phyloP scores from a whole-genome alignment of 2,329 filamentous ascomycete genomes.

The Sclerotinia trifoliorum region DNA sequence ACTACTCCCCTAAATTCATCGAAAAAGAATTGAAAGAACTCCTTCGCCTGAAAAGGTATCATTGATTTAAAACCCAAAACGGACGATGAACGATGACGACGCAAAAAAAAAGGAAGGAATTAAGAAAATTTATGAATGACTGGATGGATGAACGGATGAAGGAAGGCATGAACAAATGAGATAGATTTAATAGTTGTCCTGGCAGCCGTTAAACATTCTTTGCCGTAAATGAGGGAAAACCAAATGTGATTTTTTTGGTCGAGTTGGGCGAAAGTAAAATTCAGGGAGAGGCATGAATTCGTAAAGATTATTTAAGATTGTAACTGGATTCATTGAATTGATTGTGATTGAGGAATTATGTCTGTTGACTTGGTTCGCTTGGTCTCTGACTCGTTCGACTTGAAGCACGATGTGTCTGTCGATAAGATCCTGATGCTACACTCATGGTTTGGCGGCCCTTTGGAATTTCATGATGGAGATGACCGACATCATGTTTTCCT shows the following conservation, averaged over 20 bases:
- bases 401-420: slow-evolving; percentile 20
- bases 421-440: slow-evolving; percentile 28
- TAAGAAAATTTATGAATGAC: slow-evolving; percentile 3
- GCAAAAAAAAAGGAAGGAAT: background rate
- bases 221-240: slow-evolving; percentile 7
- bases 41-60: slow-evolving; percentile 16
- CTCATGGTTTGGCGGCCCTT: slow-evolving; percentile 42
- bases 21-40: slow-evolving; percentile 17
- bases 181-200: slow-evolving; percentile 15
- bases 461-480: slow-evolving; percentile 50
- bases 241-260: background rate
- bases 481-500: slow-evolving; percentile 75
- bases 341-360: slow-evolving; percentile 5
- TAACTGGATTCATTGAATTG: background rate
- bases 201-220: slow-evolving; percentile 20
- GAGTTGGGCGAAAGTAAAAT: slow-evolving; percentile 18
- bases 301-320: slow-evolving; percentile 10
- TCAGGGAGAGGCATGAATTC: slow-evolving; percentile 21
- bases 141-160: slow-evolving; percentile 12
- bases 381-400: slow-evolving; percentile 30
- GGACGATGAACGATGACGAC: background rate
- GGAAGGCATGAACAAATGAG: slow-evolving; percentile 6
- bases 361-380: slow-evolving; percentile 18
- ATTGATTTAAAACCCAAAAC: slow-evolving; percentile 7
- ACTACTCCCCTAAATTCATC: background rate